Evolutionary conservation across 176 grass and related monocot genomes (phyloP).

Genomic region (sorghum (Sorghum bicolor)): Sorghum_bicolor_NCBIv3 NC_012872.2:3386501-3387000

Average conservation of each 20-base stretch:
- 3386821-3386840: not conserved
- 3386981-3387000: not conserved
- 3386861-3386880: not conserved
- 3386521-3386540: slow-evolving; percentile 31
- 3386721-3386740: slow-evolving; percentile 42
- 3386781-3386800: slow-evolving; percentile 44
- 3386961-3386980: not conserved
- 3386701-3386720: slow-evolving; percentile 38
- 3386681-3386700: slow-evolving; percentile 50
- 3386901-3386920: not conserved
- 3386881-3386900: not conserved
- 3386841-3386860: not conserved
- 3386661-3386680: not conserved
- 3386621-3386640: not conserved
- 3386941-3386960: not conserved
- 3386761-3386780: slow-evolving; percentile 45
- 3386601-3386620: not conserved
- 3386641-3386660: not conserved
- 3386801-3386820: slow-evolving; percentile 1
- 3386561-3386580: slow-evolving; percentile 20
- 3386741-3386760: slow-evolving; percentile 39
- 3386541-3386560: slow-evolving; percentile 16
- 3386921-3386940: not conserved
- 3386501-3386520: slow-evolving; percentile 32
- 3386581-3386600: not conserved